These are phyloP conservation scores for Aspergillus wentii DNA, from an alignment of 495 filamentous ascomycete species.

Conservation along the genomic window DNA sequence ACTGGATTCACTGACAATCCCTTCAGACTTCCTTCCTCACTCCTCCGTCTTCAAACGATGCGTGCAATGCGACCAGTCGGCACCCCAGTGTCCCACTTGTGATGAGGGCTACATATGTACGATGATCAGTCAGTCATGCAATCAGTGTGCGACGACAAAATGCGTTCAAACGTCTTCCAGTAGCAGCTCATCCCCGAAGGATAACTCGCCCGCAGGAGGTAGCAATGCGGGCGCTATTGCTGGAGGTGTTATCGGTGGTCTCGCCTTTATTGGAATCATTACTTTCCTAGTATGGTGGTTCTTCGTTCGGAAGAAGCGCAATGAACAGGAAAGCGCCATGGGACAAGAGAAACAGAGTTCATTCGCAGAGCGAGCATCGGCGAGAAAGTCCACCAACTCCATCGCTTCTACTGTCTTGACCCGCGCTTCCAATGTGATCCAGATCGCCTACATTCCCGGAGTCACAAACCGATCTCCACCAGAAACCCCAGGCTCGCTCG, in stretches of 20 bases:
- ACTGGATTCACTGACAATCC: too few species aligned
- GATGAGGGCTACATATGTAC: conserved; percentile 47
- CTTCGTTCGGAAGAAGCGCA: conserved; percentile 74
- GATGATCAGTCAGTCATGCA: conserved; percentile 50
- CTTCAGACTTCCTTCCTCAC: too few species aligned
- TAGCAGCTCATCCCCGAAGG: conserved; percentile 18
- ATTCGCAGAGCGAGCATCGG: conserved; percentile 64
- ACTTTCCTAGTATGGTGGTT: conserved; percentile 83
- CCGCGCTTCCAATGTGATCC: conserved; percentile 95
- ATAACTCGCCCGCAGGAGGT: conserved; percentile 26
- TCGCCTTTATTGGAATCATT: conserved; percentile 61
- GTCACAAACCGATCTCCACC: conserved; percentile 90
- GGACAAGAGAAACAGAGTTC: conserved; percentile 47
- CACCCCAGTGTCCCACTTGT: conserved; percentile 50
- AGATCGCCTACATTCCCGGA: conserved; percentile 97
- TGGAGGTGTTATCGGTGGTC: conserved; percentile 76
- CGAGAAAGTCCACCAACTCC: conserved; percentile 83
- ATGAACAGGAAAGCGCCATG: conserved; percentile 43
- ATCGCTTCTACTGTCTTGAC: conserved; percentile 95
- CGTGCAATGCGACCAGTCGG: conserved; percentile 29
- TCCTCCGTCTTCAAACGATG: conserved; percentile 47
- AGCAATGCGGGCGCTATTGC: conserved; percentile 76
- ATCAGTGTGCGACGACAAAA: conserved; percentile 50
- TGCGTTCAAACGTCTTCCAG: conserved; percentile 49
- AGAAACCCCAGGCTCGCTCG: conserved; percentile 73